Base-by-base conservation (phyloP, 805 yeast genomes). In the Candida berthetii region DNA sequence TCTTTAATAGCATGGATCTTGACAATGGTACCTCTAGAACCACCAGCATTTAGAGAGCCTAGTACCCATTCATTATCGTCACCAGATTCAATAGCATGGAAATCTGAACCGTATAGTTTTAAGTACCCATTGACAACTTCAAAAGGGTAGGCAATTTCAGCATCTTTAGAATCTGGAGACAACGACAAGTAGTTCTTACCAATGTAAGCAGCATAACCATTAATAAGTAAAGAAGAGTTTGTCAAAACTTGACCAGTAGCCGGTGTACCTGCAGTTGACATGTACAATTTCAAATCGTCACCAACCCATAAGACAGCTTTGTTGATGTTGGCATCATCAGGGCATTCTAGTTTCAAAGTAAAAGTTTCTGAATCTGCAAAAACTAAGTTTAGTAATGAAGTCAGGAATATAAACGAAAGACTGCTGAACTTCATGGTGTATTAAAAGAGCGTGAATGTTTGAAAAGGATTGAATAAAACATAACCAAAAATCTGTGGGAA, bases 301-400 rank as follows among this genome's bases (percentile, higher is more conserved):
- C 19, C 54, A 39, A 3, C 52, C 53, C 27, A 49, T 43, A 11
- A 48, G 55, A 4, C 7, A 4, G 61, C 55, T 36, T 51, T 59
- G 7, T 47, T 52, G 2, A 56, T 43, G 14, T 48, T 35, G 11
- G 52, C 36, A 11, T 34, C 40, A n/a, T 7, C 20, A 15, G 38
- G 10, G 6, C 20, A 16, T 6, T 24, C 38, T 6, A 22, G 9
- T 5, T 34, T 34, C 13, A 36, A 7, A 10, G 38, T 36, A 19
- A 36, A 36, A 1, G 25, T 4, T 4, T 19, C 15, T 3, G 36
- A 34, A n/a, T 34, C 36, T 4, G 34, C 34, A 27, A 4, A 27
- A 13, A 27, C n/a, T 22, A 22, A 22, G 9, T 9, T 22, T 7
- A 22, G 9, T 9, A 22, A 22, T 22, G 25, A 22, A 6, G 25